Evolutionary conservation across 1,284 basidiomycete genomes (phyloP), one percentile per base, ranked within the genome.

Genomic region (Meira miltonrushii): DNA sequence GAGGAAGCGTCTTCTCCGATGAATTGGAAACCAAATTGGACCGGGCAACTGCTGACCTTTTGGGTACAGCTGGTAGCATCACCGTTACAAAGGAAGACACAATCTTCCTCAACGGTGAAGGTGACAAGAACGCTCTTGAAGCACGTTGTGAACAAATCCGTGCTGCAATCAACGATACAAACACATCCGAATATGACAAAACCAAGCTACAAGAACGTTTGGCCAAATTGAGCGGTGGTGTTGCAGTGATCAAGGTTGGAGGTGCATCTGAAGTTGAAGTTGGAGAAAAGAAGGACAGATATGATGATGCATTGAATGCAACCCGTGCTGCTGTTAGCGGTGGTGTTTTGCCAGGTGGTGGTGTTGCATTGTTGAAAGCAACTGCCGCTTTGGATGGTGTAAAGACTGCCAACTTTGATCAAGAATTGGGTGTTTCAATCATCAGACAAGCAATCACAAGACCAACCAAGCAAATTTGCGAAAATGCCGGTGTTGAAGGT

Each of bases 81-180:
- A 92, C 92, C 50, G 86, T 97, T 80, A 97, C 94, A 73, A 98
- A 98, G 83, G 94, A 98, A 74, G 94, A 97, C 82, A 96, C 92
- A 19, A 94, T 98, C 80, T 80, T 97, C 78, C 86, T 98, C 71
- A 94, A 97, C 79, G 93, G 94, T 55, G 88, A 87, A 46, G 75
- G 73, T 50, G 64, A 69, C 65, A 75, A 75, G 67, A 64, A 69
- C 59, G 71, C 68, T 17, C 57, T 77, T 43, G 66, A 66, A 13
- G 59, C 59, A 15, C 74, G 75, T 63, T 96, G 92, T 82, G 93
- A 97, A 81, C 93, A 96, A 82, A 90, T 98, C 77, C 88, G 94
- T 57, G 81, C 86, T 39, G 84, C 93, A 71, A 84, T 96, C 76
- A 83, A 83, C 64, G 94, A 97, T 82, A 68, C 85, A 15, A 86